Base-by-base conservation (phyloP, 805 yeast species). In the Metschnikowia santaceciliae region DNA sequence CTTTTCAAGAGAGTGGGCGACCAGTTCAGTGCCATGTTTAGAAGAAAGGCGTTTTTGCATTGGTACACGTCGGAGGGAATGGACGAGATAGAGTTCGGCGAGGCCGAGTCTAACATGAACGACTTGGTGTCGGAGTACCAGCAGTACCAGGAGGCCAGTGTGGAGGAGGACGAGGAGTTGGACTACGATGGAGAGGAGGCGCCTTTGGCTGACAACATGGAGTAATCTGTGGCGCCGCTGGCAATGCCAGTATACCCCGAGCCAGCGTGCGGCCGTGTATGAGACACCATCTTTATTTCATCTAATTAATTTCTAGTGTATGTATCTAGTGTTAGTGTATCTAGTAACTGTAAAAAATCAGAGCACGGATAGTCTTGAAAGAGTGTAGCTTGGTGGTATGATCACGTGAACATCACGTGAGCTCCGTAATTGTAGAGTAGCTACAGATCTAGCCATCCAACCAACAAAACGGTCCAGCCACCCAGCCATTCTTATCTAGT, bases 51-150 rank as follows among this genome's bases (percentile, higher is more conserved):
- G 57, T 90, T 90, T 83, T 84, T 90, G 74, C 96, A 90, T 72
- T 90, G 97, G 97, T 90, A 89, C 74, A 88, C 94, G 8, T 80
- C 85, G 61, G 97, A 90, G 73, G 97, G 97, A 76, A 90, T 90
- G 97, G 97, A 90, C 66, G 95, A 86, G 74, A 79, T 84, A 78
- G 97, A 90, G 75, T 90, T 90, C 71, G 82, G 90, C 52, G 97
- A 90, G 76, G 97, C 97, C 48, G 95, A 89, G 74, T 84, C 92
- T 49, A 88, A 90, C 69, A 83, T 90, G 90, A 81, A 80, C 61
- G 97, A 90, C 72, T 78, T 90, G 66, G 90, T 90, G 50, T 81
- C 84, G 65, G 97, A 90, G 72, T 74, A 90, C 68, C 94, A 88
- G 75, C 96, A 90, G 74, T 88, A 90, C 75, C 96, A 90, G 78